These are phyloP conservation scores for Phallus indusiatus DNA, from an alignment of 768 basidiomycete species.

Conservation along the genomic window DNA sequence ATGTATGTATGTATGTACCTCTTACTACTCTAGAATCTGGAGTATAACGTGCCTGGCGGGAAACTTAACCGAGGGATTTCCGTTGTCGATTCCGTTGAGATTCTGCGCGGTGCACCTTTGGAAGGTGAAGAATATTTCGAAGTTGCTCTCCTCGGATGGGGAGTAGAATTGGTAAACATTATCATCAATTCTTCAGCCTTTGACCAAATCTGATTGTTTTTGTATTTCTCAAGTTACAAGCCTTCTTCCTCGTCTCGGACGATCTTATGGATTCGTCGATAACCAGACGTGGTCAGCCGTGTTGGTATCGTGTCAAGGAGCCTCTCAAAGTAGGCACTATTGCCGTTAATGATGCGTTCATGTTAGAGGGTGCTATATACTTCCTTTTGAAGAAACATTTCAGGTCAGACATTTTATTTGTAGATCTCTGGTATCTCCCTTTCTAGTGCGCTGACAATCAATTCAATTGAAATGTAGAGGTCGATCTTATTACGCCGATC, in stretches of 20 bases:
- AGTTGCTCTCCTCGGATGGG: constrained; percentile 88
- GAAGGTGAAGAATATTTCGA: constrained; percentile 82
- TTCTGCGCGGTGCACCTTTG: constrained; percentile 63
- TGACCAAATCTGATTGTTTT: no score
- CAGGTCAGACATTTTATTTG: constrained; percentile 38
- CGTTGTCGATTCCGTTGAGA: constrained; percentile 87
- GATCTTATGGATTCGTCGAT: constrained; percentile 97
- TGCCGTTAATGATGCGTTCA: constrained; percentile 93
- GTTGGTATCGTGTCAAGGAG: constrained; percentile 72
- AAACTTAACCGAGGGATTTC: constrained; percentile 97
- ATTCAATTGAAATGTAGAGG: not conserved
- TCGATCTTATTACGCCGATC: constrained; percentile 69
- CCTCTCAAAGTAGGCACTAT: constrained; percentile 53
- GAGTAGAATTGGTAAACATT: constrained; percentile 87
- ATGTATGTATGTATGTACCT: no score
- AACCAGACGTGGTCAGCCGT: constrained; percentile 89
- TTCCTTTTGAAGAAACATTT: constrained; percentile 82
- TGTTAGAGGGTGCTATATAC: constrained; percentile 94
- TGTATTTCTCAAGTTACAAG: constrained; percentile 64
- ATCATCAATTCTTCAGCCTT: constrained; percentile 23
- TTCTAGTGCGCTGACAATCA: no score
- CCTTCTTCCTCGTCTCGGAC: constrained; percentile 93
- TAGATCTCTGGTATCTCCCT: not conserved
- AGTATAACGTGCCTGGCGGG: constrained; percentile 93
- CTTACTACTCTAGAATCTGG: constrained; percentile 63